Evolutionary conservation across 1,284 basidiomycete genomes (phyloP).

Genomic region (Malassezia brasiliensis): DNA sequence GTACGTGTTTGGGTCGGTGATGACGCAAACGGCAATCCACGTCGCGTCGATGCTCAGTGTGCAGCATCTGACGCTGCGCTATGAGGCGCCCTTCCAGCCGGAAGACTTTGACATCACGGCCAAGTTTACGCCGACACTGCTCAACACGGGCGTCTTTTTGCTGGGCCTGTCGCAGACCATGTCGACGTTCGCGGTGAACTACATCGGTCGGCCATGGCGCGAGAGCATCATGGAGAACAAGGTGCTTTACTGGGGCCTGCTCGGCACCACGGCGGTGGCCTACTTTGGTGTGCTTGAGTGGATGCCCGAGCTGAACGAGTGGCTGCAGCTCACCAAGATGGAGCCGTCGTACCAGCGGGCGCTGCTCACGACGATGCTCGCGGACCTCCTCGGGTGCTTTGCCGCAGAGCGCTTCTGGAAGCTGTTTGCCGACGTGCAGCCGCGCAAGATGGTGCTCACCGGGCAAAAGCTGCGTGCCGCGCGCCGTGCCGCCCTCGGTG

Average conservation of each 20-base stretch:
- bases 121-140: conserved; percentile 40
- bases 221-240: conserved; percentile 40
- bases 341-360: conserved; percentile 54
- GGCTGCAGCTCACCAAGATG: conserved; percentile 97
- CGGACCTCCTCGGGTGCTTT: conserved; percentile 83
- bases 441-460: conserved; percentile 66
- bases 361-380: conserved; percentile 58
- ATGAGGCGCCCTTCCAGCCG: conserved; percentile 27
- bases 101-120: conserved; percentile 30
- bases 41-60: conserved; percentile 42
- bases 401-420: conserved; percentile 75
- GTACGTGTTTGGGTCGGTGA: conserved; percentile 41
- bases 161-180: conserved; percentile 42
- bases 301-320: conserved; percentile 85
- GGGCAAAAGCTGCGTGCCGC: conserved; percentile 6
- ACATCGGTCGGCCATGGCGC: conserved; percentile 43
- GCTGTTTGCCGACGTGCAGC: conserved; percentile 78
- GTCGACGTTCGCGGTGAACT: conserved; percentile 47
- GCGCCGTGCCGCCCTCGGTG: not conserved
- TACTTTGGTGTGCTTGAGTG: conserved; percentile 56
- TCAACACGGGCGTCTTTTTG: conserved; percentile 45
- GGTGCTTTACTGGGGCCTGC: conserved; percentile 41
- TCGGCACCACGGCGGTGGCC: conserved; percentile 33
- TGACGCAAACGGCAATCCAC: conserved; percentile 44
- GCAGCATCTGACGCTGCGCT: conserved; percentile 25